These are phyloP conservation scores for Rauvolfia tetraphylla DNA, from an alignment of 257 asterid species.

Conservation along the genomic window DNA sequence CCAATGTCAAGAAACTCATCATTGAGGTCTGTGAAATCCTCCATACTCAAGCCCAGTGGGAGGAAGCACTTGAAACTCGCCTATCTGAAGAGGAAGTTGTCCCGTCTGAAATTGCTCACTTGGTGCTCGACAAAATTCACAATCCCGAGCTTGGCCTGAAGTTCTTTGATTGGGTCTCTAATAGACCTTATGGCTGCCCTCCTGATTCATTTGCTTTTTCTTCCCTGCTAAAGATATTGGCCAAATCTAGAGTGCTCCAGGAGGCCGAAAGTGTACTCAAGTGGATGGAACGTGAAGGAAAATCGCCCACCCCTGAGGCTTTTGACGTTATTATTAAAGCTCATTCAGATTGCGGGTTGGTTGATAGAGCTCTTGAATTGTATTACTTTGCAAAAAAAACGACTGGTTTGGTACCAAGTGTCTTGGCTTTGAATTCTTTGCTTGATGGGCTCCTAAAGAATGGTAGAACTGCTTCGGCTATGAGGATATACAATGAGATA, in stretches of 20 bases:
- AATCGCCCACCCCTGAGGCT: slow-evolving; percentile 67
- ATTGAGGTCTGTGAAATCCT: slow-evolving; percentile 60
- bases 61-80: slow-evolving; percentile 49
- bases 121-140: slow-evolving; percentile 83
- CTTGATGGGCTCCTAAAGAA: slow-evolving; percentile 64
- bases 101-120: slow-evolving; percentile 76
- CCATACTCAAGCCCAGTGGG: slow-evolving; percentile 53
- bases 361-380: slow-evolving; percentile 60
- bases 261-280: slow-evolving; percentile 53
- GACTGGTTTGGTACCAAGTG: slow-evolving; percentile 41
- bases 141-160: slow-evolving; percentile 65
- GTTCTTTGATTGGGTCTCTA: slow-evolving; percentile 60
- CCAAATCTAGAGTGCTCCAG: slow-evolving; percentile 46
- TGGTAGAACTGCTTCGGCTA: slow-evolving; percentile 49
- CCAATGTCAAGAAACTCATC: slow-evolving; percentile 41
- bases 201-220: slow-evolving; percentile 76
- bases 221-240: slow-evolving; percentile 77
- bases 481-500: slow-evolving; percentile 58
- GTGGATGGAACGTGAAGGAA: slow-evolving; percentile 54
- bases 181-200: slow-evolving; percentile 36
- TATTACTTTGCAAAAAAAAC: slow-evolving; percentile 44
- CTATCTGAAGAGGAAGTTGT: slow-evolving; percentile 51
- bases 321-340: slow-evolving; percentile 51
- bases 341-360: slow-evolving; percentile 47
- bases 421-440: slow-evolving; percentile 70